phyloP scores from a whole-genome alignment of 2,329 filamentous ascomycete species.

The Rutstroemia sydowiana region DNA sequence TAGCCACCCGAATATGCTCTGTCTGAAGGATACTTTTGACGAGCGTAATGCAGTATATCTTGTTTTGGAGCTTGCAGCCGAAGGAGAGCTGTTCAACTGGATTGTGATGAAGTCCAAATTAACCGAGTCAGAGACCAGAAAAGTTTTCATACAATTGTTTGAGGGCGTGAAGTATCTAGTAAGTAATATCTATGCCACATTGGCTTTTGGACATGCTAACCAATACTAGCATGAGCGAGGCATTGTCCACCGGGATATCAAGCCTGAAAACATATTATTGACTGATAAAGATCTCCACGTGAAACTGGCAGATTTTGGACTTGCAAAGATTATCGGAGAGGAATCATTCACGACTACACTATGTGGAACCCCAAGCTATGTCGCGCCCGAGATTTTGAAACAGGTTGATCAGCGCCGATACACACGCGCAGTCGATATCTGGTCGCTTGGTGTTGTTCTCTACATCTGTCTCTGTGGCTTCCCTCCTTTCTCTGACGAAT shows the following conservation, averaged over 20 bases:
- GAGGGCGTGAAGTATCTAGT: constrained; percentile 93
- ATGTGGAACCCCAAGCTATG: constrained; percentile 94
- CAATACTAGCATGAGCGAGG: constrained; percentile 77
- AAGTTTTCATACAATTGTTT: constrained; percentile 85
- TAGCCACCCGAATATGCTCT: constrained; percentile 86
- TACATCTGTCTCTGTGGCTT: constrained; percentile 98
- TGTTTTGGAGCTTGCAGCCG: constrained; percentile 80
- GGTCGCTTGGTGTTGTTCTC: constrained; percentile 94
- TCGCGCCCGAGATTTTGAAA: constrained; percentile 89
- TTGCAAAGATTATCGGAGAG: constrained; percentile 97
- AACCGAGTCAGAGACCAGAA: constrained; percentile 74
- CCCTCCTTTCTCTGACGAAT: constrained; percentile 92
- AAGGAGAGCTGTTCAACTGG: constrained; percentile 93
- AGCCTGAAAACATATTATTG: constrained; percentile 57
- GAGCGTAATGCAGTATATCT: constrained; percentile 87
- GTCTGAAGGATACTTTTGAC: constrained; percentile 90
- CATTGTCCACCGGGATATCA: constrained; percentile 92
- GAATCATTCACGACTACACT: constrained; percentile 96
- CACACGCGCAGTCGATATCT: constrained; percentile 90
- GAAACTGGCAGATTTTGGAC: constrained; percentile 91
- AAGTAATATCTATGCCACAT: constrained; percentile 31
- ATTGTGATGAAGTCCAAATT: constrained; percentile 89
- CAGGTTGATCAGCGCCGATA: constrained; percentile 78
- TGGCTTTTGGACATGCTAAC: constrained; percentile 25
- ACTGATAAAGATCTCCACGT: constrained; percentile 77